Percentiles rank a stretch among this genome's conserved stretches.
Evolutionary conservation across 2,329 filamentous ascomycete genomes (phyloP).

Genomic region (Periglandula ipomoeae): DNA sequence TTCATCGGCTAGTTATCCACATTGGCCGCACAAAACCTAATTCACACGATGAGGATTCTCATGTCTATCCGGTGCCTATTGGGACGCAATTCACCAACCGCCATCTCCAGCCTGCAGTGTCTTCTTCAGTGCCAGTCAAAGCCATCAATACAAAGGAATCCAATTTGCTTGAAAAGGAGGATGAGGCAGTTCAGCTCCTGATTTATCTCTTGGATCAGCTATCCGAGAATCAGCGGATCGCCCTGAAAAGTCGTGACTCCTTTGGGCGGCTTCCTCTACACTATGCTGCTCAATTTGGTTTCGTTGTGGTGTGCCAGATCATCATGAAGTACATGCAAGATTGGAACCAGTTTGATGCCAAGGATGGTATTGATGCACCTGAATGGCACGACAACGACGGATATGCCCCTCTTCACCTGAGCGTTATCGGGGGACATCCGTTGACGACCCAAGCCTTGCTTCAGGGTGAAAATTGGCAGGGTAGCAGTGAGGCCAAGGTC

Average conservation of each 20-base stretch:
- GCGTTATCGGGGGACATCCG: conserved; percentile 83
- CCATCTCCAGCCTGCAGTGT: conserved; percentile 72
- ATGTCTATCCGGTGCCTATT: conserved; percentile 39
- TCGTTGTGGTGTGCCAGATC: conserved; percentile 80
- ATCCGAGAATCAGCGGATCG: conserved; percentile 54
- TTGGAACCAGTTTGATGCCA: conserved; percentile 80
- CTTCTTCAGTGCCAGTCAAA: conserved; percentile 52
- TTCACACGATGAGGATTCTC: conserved; percentile 42
- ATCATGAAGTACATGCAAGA: conserved; percentile 82
- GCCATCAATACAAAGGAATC: conserved; percentile 58
- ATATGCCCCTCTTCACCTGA: conserved; percentile 82
- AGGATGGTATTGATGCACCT: conserved; percentile 75
- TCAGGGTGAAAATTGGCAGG: conserved; percentile 69
- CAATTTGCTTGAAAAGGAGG: conserved; percentile 55
- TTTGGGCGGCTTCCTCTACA: conserved; percentile 82
- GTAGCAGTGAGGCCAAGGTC: conserved; percentile 50
- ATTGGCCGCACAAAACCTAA: conserved; percentile 66
- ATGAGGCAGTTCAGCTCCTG: conserved; percentile 65
- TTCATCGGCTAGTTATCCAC: conserved; percentile 86
- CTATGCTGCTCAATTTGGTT: conserved; percentile 90
- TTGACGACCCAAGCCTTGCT: conserved; percentile 76
- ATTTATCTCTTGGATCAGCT: conserved; percentile 58
- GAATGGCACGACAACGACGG: conserved; percentile 92
- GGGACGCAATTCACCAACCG: conserved; percentile 51
- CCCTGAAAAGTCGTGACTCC: conserved; percentile 61